phyloP scores from a whole-genome alignment of 441 rosid species.

The Brassica balearica region DNA sequence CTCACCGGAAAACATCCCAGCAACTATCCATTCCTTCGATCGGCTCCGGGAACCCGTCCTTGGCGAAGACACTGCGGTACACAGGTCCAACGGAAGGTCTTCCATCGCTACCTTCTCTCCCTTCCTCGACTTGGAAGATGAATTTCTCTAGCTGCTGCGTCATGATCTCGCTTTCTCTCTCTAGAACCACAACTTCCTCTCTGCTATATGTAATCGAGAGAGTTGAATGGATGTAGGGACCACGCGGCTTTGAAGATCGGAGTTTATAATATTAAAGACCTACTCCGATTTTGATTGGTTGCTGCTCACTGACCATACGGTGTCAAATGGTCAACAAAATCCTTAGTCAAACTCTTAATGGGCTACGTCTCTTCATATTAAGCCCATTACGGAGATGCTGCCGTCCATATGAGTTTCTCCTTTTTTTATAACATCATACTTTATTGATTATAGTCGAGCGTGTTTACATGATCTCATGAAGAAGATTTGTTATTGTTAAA shows the following conservation, averaged over 20 bases:
- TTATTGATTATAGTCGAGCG: no score
- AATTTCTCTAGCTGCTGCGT: constrained; percentile 48
- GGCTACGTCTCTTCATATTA: constrained; percentile 6
- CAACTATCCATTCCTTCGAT: constrained; percentile 77
- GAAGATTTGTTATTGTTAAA: no score
- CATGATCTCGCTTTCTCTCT: constrained; percentile 43
- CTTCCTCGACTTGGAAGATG: constrained; percentile 67
- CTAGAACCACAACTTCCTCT: constrained; percentile 19
- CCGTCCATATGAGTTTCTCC: not conserved
- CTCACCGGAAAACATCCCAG: constrained; percentile 94
- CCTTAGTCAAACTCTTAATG: constrained; percentile 29
- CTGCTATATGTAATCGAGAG: not conserved
- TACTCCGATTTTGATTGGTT: constrained; percentile 42
- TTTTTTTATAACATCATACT: no score
- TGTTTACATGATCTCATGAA: no score
- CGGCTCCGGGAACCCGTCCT: constrained; percentile 82
- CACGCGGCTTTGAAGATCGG: constrained; percentile 40
- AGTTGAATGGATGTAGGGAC: constrained; percentile 17
- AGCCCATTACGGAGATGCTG: constrained; percentile 17
- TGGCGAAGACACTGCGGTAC: constrained; percentile 77
- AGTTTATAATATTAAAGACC: constrained; percentile 24
- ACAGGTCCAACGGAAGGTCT: constrained; percentile 83
- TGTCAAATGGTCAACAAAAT: constrained; percentile 7
- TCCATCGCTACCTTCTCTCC: constrained; percentile 62
- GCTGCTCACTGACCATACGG: constrained; percentile 27